A percentile compares a stretch with the other conserved stretches of the same genome.
Evolutionary conservation across 805 yeast species (phyloP).

Genomic region (Saccharomycopsis olivae): DNA sequence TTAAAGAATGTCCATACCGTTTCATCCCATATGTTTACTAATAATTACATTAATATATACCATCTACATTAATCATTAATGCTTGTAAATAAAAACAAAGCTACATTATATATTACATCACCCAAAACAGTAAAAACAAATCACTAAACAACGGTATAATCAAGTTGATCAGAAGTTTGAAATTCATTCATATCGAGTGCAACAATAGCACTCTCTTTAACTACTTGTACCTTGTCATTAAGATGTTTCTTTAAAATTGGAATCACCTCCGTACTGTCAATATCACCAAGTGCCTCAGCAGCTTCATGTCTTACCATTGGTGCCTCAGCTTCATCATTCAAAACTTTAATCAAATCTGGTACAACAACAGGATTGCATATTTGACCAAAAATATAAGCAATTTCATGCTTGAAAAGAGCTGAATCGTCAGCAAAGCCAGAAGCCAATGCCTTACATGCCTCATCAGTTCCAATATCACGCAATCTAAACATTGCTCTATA

Average conservation of each 20-base stretch:
- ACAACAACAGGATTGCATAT: conserved; percentile 88
- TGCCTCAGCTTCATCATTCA: conserved; percentile 71
- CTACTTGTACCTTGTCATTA: conserved; percentile 78
- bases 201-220: conserved; percentile 92
- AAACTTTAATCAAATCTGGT: conserved; percentile 74
- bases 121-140: too few species aligned
- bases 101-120: too few species aligned
- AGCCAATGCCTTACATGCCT: conserved; percentile 87
- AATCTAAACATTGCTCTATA: conserved; percentile 98
- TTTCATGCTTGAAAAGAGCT: conserved; percentile 94
- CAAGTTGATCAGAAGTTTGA: too few species aligned
- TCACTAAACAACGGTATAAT: too few species aligned
- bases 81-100: too few species aligned
- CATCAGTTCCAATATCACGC: conserved; percentile 88
- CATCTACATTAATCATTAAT: too few species aligned
- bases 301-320: conserved; percentile 99
- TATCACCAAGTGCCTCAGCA: conserved; percentile 95
- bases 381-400: conserved; percentile 97
- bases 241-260: conserved; percentile 76
- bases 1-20: conserved; percentile 80
- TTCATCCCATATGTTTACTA: conserved; percentile 72
- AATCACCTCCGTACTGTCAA: conserved; percentile 90
- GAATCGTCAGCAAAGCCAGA: conserved; percentile 82
- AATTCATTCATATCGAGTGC: conserved; percentile 94
- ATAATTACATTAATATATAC: too few species aligned